Evolutionary conservation across 129 eudicot species (phyloP), one percentile per base, ranked within the genome.

Genomic region (Mikania micrantha): DNA sequence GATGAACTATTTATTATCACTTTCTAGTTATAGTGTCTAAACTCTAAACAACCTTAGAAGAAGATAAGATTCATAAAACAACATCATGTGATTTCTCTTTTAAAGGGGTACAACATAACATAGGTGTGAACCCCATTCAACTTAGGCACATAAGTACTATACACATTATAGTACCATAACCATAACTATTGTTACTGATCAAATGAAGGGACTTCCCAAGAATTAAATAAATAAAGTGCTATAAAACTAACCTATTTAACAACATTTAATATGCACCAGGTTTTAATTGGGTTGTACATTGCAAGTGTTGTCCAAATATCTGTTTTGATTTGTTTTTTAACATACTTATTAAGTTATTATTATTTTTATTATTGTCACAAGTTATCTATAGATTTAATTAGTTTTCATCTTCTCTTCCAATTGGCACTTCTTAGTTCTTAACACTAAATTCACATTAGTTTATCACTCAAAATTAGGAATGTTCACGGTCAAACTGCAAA

Each of bases 121-220:
- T 36, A 21, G 13, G 27, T n/a, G 75, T 56, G 75, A 44, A 66
- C 66, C 60, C 75, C 5, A 17, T 67, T 19, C 20, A 47, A 31
- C 48, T 48, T 19, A 49, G n/a, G 3, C 34, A 29, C 34, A 29
- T 29, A 29, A 4, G 34, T 29, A 16, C 27, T 9, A 15, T 8
- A 57, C 53, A 25, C 39, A 36, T 69, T 4, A 6, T 38, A 22
- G 65, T 38, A 54, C 58, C 59, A 19, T 28, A 2, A 54, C 58
- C 59, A 19, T 28, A 2, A 50, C 38, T 56, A 12, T 41, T 59
- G 48, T 59, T 47, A 13, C 27, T 71, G 62, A 71, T n/a, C 75
- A 28, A 7, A 70, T 8, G 25, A 70, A 42, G 11, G 61, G 32
- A 58, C 36, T 59, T 27, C 45, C 32, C 29, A 57, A 22, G 27